Base-by-base conservation (phyloP, 495 filamentous ascomycete genomes). In the Evernia prunastri region DNA sequence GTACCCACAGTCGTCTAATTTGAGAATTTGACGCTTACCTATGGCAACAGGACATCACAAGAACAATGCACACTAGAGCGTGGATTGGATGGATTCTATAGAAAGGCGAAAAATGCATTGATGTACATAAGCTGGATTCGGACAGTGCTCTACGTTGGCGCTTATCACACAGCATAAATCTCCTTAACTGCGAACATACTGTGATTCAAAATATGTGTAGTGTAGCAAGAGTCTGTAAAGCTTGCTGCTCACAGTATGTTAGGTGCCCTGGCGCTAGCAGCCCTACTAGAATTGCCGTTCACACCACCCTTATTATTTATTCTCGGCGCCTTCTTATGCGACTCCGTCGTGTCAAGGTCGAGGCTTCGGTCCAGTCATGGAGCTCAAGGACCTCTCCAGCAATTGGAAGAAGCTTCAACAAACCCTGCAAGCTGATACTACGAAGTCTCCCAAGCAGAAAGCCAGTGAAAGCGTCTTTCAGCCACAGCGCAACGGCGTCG, bases 31-130 rank as follows among this genome's bases (percentile, higher is more conserved):
- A 31, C 54, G 74, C 75, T 79, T 67, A 80, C 68, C 59, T 40
- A 37, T 65, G 31, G 58, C 11, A 11, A 45, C 69, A 97, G 93
- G 93, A 67, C 91, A 96, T 83, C 92, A 96, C 88, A 97, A 97
- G 89, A 96, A 97, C 87, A 91, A 97, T 75, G 89, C 91, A 69
- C 93, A 97, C 82, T 97, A 92, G 82, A 73, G 68, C 61, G 29
- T 4, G 49, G 20, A 31, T 56, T 27, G 31, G 25, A 8, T n/a
- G 37, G 37, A 43, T 11, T 33, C 4, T 23, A 23, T n/a, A n/a
- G n/a, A n/a, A n/a, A n/a, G n/a, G n/a, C 27, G 54, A 49, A 37
- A 58, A 9, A 58, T 25, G 54, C 36, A 37, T 42, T 42, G 35
- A 27, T 67, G 66, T 67, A 67, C 40, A 67, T 64, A 67, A 20